Percentiles rank a stretch among this genome's conserved stretches.
phyloP scores from a whole-genome alignment of 2,329 filamentous ascomycete species.

The Coniochaeta pulveracea region DNA sequence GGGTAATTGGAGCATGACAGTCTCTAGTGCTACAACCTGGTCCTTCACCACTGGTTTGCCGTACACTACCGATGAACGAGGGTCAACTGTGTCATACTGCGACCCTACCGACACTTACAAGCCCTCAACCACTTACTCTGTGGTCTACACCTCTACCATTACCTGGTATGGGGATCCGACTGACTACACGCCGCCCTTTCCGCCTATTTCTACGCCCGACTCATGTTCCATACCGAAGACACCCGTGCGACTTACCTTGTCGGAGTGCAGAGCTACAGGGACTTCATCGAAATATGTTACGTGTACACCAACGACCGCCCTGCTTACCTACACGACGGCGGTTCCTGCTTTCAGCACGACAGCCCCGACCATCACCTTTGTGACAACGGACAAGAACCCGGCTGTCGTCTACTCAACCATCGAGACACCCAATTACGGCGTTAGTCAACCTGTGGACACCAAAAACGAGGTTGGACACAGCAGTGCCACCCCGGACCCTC shows the following conservation, averaged over 20 bases:
- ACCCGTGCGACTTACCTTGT: constrained; percentile 10
- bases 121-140: constrained; percentile 23
- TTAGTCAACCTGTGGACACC: constrained; percentile 12
- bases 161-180: constrained; percentile 33
- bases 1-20: neutral
- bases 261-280: constrained; percentile 13
- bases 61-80: constrained; percentile 1
- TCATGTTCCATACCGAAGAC: constrained; percentile 20
- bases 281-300: constrained; percentile 16
- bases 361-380: constrained; percentile 26
- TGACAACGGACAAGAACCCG: constrained; percentile 45
- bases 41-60: neutral
- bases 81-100: constrained; percentile 1
- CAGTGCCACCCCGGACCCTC: constrained; percentile 4
- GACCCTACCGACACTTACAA: neutral
- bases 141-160: constrained; percentile 36
- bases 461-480: constrained; percentile 9
- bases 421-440: constrained; percentile 26
- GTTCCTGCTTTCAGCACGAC: constrained; percentile 12
- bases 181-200: constrained; percentile 35
- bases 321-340: constrained; percentile 15
- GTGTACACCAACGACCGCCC: constrained; percentile 16
- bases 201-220: constrained; percentile 25
- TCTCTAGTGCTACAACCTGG: neutral
- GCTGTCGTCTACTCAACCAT: constrained; percentile 32